Evolutionary conservation across 805 yeast species (phyloP), one percentile per base, ranked within the genome.

Genomic region (Isabelozyma rhagii): DNA sequence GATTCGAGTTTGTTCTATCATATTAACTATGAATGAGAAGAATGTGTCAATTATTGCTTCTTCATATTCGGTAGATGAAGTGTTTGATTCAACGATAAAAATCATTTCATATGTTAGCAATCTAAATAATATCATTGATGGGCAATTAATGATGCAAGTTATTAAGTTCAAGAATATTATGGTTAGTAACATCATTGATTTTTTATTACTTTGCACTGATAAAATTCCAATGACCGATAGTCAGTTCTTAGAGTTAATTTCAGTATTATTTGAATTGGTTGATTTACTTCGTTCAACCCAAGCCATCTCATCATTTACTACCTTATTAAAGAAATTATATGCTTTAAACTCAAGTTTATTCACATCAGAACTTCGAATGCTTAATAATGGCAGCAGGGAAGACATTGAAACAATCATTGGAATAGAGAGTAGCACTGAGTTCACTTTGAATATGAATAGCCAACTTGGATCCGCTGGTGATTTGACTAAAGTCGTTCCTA

Each of bases 341-440:
- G 49, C 59, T 2, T 64, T 68, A 17, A 68, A 72, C 49, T 61
- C 64, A 6, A 45, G 50, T 1, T 50, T 63, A 14, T 72, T 71
- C 44, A 44, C 54, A 7, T 51, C 61, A 1, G 71, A 66, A 45
- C 55, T 71, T 21, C 55, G 62, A 7, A 45, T 53, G 43, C 47
- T 57, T 7, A 67, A 62, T 13, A 42, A 51, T 4, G 50, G 41
- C n/a, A 60, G 63, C 9, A 64, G 57, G 41, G 69, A 62, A 36
- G 77, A 70, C 42, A 63, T 71, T 15, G 71, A 68, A 38, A 56
- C 46, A 8, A 52, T 68, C 29, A 67, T 70, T 36, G 75, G 70
- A 3, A 54, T 71, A 11, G 74, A 68, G 31, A 28, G 28, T n/a
- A 14, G 27, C 18, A 17, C 29, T n/a, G 43, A 10, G 8, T 41